Conservation (phyloP, 176 grass and related monocot genomes). For the Eleusine indica region DNA sequence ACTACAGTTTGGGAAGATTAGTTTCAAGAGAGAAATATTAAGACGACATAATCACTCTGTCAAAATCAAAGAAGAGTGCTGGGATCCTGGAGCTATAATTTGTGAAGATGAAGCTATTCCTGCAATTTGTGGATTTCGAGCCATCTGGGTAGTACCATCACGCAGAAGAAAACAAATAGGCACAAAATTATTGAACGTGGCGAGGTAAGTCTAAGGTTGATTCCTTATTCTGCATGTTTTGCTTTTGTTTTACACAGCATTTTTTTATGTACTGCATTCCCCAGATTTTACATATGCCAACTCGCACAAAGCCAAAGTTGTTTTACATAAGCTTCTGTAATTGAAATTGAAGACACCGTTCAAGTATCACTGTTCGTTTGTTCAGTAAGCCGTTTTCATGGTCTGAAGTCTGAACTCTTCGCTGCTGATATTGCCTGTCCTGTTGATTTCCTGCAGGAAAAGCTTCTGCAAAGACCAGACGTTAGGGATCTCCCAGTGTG, state of each 20-base stretch:
- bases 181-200: constrained; percentile 70
- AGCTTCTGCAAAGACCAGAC: constrained; percentile 43
- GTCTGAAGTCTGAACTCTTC: background rate
- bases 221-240: background rate
- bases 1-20: constrained; percentile 73
- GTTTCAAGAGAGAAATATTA: constrained; percentile 79
- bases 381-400: background rate
- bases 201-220: constrained; percentile 47
- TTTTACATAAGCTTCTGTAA: background rate
- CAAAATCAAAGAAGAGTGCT: constrained; percentile 40
- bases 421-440: background rate
- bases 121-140: constrained; percentile 76
- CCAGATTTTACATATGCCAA: background rate
- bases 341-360: background rate
- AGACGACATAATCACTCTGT: constrained; percentile 35
- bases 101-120: constrained; percentile 67
- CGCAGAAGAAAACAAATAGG: constrained; percentile 68
- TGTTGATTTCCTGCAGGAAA: constrained; percentile 48
- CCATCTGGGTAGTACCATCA: constrained; percentile 83
- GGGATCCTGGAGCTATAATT: constrained; percentile 63
- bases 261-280: background rate
- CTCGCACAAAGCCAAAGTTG: background rate
- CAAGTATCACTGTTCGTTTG: background rate
- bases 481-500: constrained; percentile 59
- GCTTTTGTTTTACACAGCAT: background rate